Percentiles rank a stretch among this genome's conserved stretches.
Conservation (phyloP, 768 basidiomycete genomes). For the Russula emetica region DNA sequence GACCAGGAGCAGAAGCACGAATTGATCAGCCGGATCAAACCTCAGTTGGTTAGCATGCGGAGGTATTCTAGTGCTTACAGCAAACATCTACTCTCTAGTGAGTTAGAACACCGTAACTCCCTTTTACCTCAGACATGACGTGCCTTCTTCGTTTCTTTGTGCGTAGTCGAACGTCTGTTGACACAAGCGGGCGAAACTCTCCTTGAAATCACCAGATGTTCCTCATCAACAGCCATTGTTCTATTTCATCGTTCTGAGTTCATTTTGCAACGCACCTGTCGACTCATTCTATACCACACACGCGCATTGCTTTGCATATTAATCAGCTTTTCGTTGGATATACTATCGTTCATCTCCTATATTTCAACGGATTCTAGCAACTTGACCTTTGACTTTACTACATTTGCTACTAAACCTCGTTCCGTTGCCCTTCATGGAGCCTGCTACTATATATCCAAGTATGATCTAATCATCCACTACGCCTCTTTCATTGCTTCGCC, state of each 20-base stretch:
- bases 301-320: slow-evolving; percentile 22
- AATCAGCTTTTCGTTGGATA: slow-evolving; percentile 24
- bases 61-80: slow-evolving; percentile 67
- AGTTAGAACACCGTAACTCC: slow-evolving; percentile 33
- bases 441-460: slow-evolving; percentile 19
- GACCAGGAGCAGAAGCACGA: slow-evolving; percentile 68
- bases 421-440: slow-evolving; percentile 13
- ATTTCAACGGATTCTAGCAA: slow-evolving; percentile 13
- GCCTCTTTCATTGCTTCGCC: slow-evolving; percentile 12
- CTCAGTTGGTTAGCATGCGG: slow-evolving; percentile 67
- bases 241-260: slow-evolving; percentile 15
- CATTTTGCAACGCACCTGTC: slow-evolving; percentile 20
- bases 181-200: slow-evolving; percentile 24
- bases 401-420: slow-evolving; percentile 16
- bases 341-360: slow-evolving; percentile 11
- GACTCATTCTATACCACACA: slow-evolving; percentile 19
- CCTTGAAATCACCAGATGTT: slow-evolving; percentile 8
- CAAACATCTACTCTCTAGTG: slow-evolving; percentile 79
- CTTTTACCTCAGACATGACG: background rate
- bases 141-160: slow-evolving; percentile 1
- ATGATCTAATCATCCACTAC: slow-evolving; percentile 21
- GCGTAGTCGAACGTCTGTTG: slow-evolving; percentile 63
- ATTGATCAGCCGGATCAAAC: slow-evolving; percentile 57
- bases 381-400: slow-evolving; percentile 11
- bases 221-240: slow-evolving; percentile 3